Evolutionary conservation across 73 alveolate genomes (phyloP).

Genomic region (Tetrahymena elliotti): DNA sequence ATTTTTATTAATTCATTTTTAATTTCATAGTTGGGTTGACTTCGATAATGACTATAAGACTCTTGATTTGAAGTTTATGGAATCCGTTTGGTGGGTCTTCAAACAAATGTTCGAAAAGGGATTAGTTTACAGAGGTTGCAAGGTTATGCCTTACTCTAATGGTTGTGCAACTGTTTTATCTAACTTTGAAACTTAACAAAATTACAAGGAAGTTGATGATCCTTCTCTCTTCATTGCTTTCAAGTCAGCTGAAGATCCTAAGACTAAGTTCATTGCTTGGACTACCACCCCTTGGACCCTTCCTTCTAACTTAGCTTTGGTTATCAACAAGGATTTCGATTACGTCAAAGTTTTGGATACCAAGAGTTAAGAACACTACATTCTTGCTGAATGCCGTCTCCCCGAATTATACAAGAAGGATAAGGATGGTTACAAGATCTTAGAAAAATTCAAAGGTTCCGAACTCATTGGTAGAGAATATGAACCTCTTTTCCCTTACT

Average conservation of each 20-base stretch:
- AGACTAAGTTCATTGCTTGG: slow-evolving; percentile 95
- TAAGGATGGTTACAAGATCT: slow-evolving; percentile 24
- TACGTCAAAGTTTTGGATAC: slow-evolving; percentile 76
- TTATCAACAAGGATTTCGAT: slow-evolving; percentile 86
- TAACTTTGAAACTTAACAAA: slow-evolving; percentile 96
- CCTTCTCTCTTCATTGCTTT: slow-evolving; percentile 95
- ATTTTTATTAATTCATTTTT: background rate
- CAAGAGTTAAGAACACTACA: slow-evolving; percentile 53
- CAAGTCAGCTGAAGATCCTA: slow-evolving; percentile 80
- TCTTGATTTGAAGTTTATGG: slow-evolving; percentile 97
- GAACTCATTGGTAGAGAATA: slow-evolving; percentile 83
- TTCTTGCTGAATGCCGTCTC: slow-evolving; percentile 81
- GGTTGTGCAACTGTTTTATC: slow-evolving; percentile 96
- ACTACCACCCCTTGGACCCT: slow-evolving; percentile 99
- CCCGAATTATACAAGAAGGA: slow-evolving; percentile 53
- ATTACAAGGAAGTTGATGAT: slow-evolving; percentile 67
- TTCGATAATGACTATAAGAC: slow-evolving; percentile 99
- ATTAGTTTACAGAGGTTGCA: slow-evolving; percentile 92
- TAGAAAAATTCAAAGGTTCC: slow-evolving; percentile 63
- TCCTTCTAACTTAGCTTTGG: slow-evolving; percentile 93
- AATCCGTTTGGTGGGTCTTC: slow-evolving; percentile 99
- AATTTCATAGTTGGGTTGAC: slow-evolving; percentile 97
- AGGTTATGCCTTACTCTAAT: slow-evolving; percentile 98
- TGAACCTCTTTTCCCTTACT: slow-evolving; percentile 93
- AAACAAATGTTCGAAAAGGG: slow-evolving; percentile 96